phyloP scores from a whole-genome alignment of 2,329 filamentous ascomycete genomes.

The Microcyclospora tardicrescens region DNA sequence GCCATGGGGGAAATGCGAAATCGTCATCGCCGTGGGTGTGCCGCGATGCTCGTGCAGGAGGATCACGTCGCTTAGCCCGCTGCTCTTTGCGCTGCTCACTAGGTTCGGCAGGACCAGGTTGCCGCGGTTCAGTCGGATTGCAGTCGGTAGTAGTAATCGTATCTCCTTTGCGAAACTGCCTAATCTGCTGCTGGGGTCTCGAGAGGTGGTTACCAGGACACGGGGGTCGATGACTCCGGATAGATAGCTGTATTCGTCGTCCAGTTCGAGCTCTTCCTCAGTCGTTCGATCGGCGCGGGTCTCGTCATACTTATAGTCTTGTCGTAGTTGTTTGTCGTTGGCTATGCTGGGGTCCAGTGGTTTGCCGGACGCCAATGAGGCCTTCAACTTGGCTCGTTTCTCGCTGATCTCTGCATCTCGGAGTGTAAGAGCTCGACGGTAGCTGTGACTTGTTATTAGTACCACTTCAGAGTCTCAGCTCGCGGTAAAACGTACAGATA shows the following conservation, averaged over 20 bases:
- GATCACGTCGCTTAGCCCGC: constrained; percentile 71
- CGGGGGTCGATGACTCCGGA: constrained; percentile 86
- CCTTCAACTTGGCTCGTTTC: constrained; percentile 75
- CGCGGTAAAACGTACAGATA: constrained; percentile 44
- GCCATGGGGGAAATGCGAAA: constrained; percentile 79
- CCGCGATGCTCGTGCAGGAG: constrained; percentile 87
- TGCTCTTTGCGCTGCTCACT: constrained; percentile 65
- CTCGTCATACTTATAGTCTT: constrained; percentile 91
- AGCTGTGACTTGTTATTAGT: constrained; percentile 23
- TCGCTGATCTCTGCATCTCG: constrained; percentile 87
- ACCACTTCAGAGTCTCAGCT: too few species aligned
- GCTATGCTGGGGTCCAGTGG: constrained; percentile 70
- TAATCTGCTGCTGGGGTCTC: constrained; percentile 73
- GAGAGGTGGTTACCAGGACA: constrained; percentile 79
- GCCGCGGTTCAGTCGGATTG: constrained; percentile 80
- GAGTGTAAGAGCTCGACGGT: constrained; percentile 73
- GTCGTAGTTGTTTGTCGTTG: constrained; percentile 69
- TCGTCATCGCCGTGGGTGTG: constrained; percentile 75
- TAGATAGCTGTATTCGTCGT: constrained; percentile 82
- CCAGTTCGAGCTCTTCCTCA: constrained; percentile 59
- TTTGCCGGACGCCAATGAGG: constrained; percentile 78
- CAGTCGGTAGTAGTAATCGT: constrained; percentile 66
- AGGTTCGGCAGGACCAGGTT: constrained; percentile 80
- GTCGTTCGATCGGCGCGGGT: constrained; percentile 54
- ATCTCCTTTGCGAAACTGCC: constrained; percentile 91